A percentile compares a stretch with the other conserved stretches of the same genome.
Evolutionary conservation across 768 basidiomycete genomes (phyloP).

Genomic region (Lactarius hengduanensis): DNA sequence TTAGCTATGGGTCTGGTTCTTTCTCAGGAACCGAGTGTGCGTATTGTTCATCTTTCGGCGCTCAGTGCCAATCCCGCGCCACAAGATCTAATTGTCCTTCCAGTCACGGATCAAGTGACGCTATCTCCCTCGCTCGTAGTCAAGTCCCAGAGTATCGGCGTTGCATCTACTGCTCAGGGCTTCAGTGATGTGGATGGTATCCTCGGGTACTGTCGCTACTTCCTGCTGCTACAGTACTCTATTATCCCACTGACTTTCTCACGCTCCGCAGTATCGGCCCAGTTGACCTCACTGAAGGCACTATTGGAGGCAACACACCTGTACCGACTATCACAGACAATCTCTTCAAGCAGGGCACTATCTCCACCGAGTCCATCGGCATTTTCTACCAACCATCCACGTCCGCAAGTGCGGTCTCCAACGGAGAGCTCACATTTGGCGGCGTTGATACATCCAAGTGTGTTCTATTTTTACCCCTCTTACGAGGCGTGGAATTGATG

Average conservation of each 20-base stretch:
- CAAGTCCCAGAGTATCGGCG: slow-evolving; percentile 40
- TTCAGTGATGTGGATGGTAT: slow-evolving; percentile 47
- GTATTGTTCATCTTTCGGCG: slow-evolving; percentile 40
- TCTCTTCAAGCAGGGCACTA: slow-evolving; percentile 47
- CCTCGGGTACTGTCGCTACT: slow-evolving; percentile 41
- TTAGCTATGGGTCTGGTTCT: slow-evolving; percentile 25
- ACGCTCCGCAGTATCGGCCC: slow-evolving; percentile 45
- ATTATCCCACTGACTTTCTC: slow-evolving; percentile 7
- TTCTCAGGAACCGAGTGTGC: slow-evolving; percentile 25
- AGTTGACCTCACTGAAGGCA: slow-evolving; percentile 47
- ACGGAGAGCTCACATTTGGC: slow-evolving; percentile 59
- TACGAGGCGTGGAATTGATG: slow-evolving; percentile 27
- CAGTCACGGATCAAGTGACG: slow-evolving; percentile 23
- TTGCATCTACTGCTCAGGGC: slow-evolving; percentile 34
- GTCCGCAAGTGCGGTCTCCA: slow-evolving; percentile 33
- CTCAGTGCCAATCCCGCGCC: not conserved
- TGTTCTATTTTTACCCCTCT: not conserved
- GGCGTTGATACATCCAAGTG: slow-evolving; percentile 48
- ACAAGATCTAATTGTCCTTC: not conserved
- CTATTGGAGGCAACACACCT: slow-evolving; percentile 39
- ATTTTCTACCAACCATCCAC: slow-evolving; percentile 55
- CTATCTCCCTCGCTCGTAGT: slow-evolving; percentile 26
- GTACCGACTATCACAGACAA: slow-evolving; percentile 62
- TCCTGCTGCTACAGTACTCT: not conserved
- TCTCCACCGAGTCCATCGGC: slow-evolving; percentile 46